Conservation (phyloP, 225 moss, liverwort and hornwort species). For the Marchantia paleacea region DNA sequence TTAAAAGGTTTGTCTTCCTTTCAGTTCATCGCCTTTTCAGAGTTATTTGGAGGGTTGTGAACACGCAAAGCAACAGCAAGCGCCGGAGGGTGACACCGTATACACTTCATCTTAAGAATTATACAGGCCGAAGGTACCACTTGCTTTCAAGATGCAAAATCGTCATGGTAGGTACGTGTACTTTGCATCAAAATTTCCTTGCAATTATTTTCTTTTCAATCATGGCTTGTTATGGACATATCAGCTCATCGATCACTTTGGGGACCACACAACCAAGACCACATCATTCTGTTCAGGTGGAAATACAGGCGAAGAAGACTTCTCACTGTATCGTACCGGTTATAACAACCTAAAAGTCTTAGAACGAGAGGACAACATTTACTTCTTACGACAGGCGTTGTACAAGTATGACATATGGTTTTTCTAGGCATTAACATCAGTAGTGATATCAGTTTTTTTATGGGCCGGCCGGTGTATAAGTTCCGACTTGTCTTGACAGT, state of each 20-base stretch:
- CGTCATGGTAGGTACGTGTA: constrained; percentile 12
- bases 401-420: background rate
- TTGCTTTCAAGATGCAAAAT: background rate
- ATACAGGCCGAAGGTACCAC: background rate
- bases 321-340: background rate
- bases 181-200: background rate
- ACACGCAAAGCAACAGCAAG: background rate
- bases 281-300: constrained; percentile 10
- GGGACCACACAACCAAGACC: constrained; percentile 3
- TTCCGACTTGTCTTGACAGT: background rate
- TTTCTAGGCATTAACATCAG: background rate
- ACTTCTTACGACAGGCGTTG: background rate
- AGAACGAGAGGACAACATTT: background rate
- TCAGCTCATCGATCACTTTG: constrained; percentile 7
- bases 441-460: background rate
- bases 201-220: constrained; percentile 4
- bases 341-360: background rate
- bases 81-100: background rate
- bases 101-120: background rate
- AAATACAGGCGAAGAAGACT: background rate
- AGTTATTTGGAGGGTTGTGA: background rate
- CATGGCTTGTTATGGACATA: constrained; percentile 15
- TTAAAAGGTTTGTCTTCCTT: background rate
- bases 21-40: background rate
- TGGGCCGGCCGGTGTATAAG: background rate